phyloP scores from a whole-genome alignment of 2,329 filamentous ascomycete species.

The Phialophora verrucosa region DNA sequence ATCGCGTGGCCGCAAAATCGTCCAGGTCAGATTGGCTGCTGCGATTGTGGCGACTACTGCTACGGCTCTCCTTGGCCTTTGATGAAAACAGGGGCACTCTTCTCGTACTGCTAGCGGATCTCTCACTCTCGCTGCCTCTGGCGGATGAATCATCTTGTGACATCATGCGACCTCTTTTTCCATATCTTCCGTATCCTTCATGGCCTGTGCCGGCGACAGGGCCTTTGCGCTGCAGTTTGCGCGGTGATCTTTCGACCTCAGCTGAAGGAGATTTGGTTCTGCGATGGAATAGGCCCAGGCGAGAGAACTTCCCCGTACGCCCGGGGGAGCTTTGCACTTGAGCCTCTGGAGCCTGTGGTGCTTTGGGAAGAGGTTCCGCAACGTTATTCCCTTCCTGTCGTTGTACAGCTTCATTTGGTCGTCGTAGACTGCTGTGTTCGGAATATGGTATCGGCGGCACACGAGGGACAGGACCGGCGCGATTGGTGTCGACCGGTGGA shows the following conservation, averaged over 20 bases:
- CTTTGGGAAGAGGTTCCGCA: conserved; percentile 4
- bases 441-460: conserved; percentile 44
- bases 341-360: not conserved
- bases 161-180: conserved; percentile 51
- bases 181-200: conserved; percentile 65
- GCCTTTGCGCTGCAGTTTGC: conserved; percentile 74
- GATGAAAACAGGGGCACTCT: conserved; percentile 48
- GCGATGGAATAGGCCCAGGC: conserved; percentile 74
- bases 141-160: conserved; percentile 46
- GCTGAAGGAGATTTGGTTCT: conserved; percentile 70
- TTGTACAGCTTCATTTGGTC: not conserved
- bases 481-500: conserved; percentile 62
- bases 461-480: conserved; percentile 63
- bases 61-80: conserved; percentile 50
- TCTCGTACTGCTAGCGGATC: conserved; percentile 46
- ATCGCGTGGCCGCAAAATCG: conserved; percentile 54
- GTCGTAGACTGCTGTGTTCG: conserved; percentile 45
- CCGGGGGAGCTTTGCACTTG: conserved; percentile 19
- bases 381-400: not conserved
- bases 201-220: conserved; percentile 92
- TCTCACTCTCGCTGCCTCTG: conserved; percentile 46
- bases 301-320: conserved; percentile 56
- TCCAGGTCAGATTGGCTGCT: conserved; percentile 52
- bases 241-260: conserved; percentile 58
- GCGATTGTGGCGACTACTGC: conserved; percentile 41